Evolutionary conservation across 2,329 filamentous ascomycete species (phyloP), one percentile per base, ranked within the genome.

Genomic region (Phaeomoniella chlamydospora): DNA sequence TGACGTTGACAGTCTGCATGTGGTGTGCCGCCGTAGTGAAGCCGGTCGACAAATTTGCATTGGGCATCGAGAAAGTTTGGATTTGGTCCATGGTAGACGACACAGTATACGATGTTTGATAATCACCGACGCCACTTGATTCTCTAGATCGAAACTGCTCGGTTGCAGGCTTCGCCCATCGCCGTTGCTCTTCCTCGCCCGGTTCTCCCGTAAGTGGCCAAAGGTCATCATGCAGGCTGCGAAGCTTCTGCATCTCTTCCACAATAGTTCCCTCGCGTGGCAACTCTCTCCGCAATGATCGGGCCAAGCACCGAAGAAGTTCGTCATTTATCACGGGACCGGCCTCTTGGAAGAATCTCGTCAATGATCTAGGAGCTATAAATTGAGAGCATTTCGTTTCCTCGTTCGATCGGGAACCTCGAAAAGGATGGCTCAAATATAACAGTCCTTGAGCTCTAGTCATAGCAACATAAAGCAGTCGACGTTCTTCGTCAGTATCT

Each of bases 391-490:
- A 53, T 5, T 69, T 72, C 0, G 77, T 74, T 39, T 74, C 64
- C 44, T 77, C 69, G 15, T 68, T 61, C 16, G 61, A 54, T 38
- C 73, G 69, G 5, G 77, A 74, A 40, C 74, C 77, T 45, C 75
- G 77, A 26, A 77, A 55, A 0, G 87, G 84, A 44, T 75, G 83
- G 53, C 85, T 94, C 37, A 96, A 64, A 48, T 94, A 94, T 1
- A 98, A 62, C 18, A 96, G 59, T 1, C 75, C 78, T 53, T 96
- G 79, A 4, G 90, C 88, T 52, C 88, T 70, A 3, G 88, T 98
- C 87, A 98, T 96, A 17, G 87, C 88, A 11, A 98, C 90, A 49
- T 96, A 98, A 0, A 98, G 65, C 32, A 98, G 59, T 17, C 88
- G 70, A 40, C 90, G 70, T 54, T 98, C 88, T 56, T 98, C 88